Evolutionary conservation across 2,329 filamentous ascomycete genomes (phyloP).

Genomic region (Epichloe amarillans): DNA sequence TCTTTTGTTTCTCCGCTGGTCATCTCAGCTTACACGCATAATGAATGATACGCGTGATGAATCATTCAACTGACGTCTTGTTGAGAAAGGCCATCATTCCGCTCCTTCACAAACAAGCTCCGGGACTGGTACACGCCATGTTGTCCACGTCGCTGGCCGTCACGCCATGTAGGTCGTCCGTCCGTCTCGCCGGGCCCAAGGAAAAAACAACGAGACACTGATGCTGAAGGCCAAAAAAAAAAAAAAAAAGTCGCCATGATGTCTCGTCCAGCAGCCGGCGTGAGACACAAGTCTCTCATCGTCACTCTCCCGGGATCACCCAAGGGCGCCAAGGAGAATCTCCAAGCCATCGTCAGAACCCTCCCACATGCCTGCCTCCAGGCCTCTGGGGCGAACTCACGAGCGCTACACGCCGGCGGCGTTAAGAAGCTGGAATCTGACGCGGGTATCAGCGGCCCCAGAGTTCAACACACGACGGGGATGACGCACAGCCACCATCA

Average conservation of each 20-base stretch:
- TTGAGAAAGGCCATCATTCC: slow-evolving; percentile 54
- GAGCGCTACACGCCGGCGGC: slow-evolving; percentile 66
- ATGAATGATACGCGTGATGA: too few relatives aligned
- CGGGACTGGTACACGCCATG: slow-evolving; percentile 93
- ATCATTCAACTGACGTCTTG: not conserved
- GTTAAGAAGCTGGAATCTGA: slow-evolving; percentile 74
- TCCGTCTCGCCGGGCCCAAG: too few relatives aligned
- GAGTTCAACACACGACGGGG: slow-evolving; percentile 13
- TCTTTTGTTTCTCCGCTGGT: not conserved
- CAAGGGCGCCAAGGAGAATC: slow-evolving; percentile 88
- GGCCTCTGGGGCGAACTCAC: slow-evolving; percentile 70
- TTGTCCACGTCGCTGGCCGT: slow-evolving; percentile 68
- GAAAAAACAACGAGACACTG: too few relatives aligned
- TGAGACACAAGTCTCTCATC: slow-evolving; percentile 68
- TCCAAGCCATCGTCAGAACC: slow-evolving; percentile 78
- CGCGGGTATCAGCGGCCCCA: slow-evolving; percentile 44
- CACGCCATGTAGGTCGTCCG: slow-evolving; percentile 62
- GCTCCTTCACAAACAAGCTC: slow-evolving; percentile 71
- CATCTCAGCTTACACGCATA: too few relatives aligned
- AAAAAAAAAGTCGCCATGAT: slow-evolving; percentile 69
- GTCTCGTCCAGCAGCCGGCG: slow-evolving; percentile 83
- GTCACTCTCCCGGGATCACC: slow-evolving; percentile 82
- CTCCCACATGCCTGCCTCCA: slow-evolving; percentile 91
- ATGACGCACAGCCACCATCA: slow-evolving; percentile 22
- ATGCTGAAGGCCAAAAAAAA: not conserved